Base-by-base conservation (phyloP, 2,329 filamentous ascomycete genomes). In the Sphaerostilbella broomeana region DNA sequence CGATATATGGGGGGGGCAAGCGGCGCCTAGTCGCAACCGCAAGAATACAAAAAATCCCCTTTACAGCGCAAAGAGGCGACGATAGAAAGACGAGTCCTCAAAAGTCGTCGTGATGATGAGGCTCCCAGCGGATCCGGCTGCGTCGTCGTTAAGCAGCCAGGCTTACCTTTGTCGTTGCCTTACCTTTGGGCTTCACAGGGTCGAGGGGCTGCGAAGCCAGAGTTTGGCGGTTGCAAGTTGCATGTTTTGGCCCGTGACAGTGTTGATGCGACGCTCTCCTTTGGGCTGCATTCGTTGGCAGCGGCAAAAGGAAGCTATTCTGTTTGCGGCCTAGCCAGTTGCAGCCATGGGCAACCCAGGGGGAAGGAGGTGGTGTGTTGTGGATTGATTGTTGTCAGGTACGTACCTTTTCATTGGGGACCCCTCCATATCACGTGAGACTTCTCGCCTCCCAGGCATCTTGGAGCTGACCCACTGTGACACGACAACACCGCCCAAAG, bases 341-440 rank as follows among this genome's bases (percentile, higher is more conserved):
- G 54, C 52, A 56, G 49, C 54, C 54, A 57, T 57, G 51, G 55
- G 55, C 55, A 58, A 58, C 55, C 55, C 32, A 29, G 35, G 26
- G 26, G 7, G 8, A 9, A 25, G 22, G 22, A 12, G 12, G 22
- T 25, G 22, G 22, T n/a, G n/a, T n/a, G n/a, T n/a, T n/a, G n/a
- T n/a, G n/a, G n/a, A n/a, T n/a, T n/a, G n/a, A n/a, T n/a, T n/a
- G n/a, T n/a, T n/a, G n/a, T n/a, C n/a, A n/a, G n/a, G n/a, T n/a
- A n/a, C n/a, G n/a, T n/a, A n/a, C n/a, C n/a, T n/a, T n/a, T n/a
- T n/a, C n/a, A n/a, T n/a, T n/a, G n/a, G 22, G 8, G 12, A 25
- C 22, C 22, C 22, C 22, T 25, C 22, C 12, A 25, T 25, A 12
- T 25, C 22, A 25, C 22, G 22, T 25, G 22, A 25, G 8, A 12